Evolutionary conservation across 2,329 filamentous ascomycete genomes (phyloP), one percentile per base, ranked within the genome.

Genomic region (Sporothrix pseudoabietina): DNA sequence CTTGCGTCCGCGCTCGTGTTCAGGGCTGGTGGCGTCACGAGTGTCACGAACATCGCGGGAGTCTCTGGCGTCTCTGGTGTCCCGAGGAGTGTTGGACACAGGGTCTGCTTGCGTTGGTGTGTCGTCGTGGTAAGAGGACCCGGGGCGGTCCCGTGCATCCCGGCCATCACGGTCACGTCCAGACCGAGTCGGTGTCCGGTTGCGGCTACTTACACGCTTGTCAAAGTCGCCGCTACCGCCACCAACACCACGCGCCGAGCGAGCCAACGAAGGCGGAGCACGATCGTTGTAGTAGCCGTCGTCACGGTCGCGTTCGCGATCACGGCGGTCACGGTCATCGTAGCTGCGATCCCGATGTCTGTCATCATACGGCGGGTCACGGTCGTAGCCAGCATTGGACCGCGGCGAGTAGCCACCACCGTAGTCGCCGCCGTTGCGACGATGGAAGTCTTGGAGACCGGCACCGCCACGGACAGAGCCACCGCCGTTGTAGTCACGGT

Each of bases 211-310:
- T 10, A 44, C 54, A 10, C 39, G 32, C 35, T 30, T 44, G 39
- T 57, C 54, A 30, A 47, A 71, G 54, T 71, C 69, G 19, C 69
- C 55, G 30, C 68, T 39, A n/a, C 52, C 44, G 9, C 44, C 49
- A 32, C 68, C 68, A 14, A 52, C 69, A 55, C 35, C 39, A 19
- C 44, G 69, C 4, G 41, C 41, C n/a, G 55, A 35, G 16, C 69
- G 69, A 39, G 44, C 41, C 32, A 55, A 71, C 14, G 69, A 49
- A 22, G 69, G 69, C n/a, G 55, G 39, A 19, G 66, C 66, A 54
- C 68, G 49, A n/a, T 41, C 54, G 14, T 32, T 8, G 22, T 55
- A 14, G 26, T 61, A 39, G 19, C 19, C 54, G 4, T 55, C 54
- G 8, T 71, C 68, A 6, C 68, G 35, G n/a, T 44, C 68, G 2